Conservation (phyloP, 2,329 filamentous ascomycete genomes). For the Ophiostoma novo-ulmi region DNA sequence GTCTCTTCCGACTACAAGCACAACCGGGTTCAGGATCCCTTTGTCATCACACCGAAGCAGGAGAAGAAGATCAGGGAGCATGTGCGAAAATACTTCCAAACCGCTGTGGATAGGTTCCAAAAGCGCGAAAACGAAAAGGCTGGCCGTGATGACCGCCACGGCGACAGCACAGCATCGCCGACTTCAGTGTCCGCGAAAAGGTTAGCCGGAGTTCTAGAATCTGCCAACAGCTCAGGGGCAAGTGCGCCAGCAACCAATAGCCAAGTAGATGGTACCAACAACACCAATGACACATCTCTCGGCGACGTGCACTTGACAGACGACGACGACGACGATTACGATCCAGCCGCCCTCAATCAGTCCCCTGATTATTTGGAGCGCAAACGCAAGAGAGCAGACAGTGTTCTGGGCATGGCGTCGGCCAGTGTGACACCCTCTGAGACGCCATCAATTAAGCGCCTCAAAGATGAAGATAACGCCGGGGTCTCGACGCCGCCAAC, state of each 20-base stretch:
- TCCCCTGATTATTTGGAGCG: slow-evolving; percentile 48
- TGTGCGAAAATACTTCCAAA: slow-evolving; percentile 81
- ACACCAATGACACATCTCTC: background rate
- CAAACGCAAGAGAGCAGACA: slow-evolving; percentile 61
- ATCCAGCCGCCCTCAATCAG: slow-evolving; percentile 25
- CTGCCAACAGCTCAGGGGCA: background rate
- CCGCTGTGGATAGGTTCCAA: slow-evolving; percentile 70
- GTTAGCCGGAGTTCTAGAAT: background rate
- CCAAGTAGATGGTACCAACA: background rate
- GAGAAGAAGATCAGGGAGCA: slow-evolving; percentile 76
- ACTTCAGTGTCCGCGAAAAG: background rate
- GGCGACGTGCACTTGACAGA: slow-evolving; percentile 34
- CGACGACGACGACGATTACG: slow-evolving; percentile 34
- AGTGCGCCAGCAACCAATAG: background rate
- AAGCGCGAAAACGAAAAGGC: slow-evolving; percentile 62
- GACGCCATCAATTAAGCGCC: slow-evolving; percentile 50
- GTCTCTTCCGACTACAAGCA: slow-evolving; percentile 90
- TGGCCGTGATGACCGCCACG: slow-evolving; percentile 33
- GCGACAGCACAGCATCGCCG: background rate
- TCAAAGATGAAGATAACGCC: slow-evolving; percentile 43
- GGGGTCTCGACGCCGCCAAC: slow-evolving; percentile 41
- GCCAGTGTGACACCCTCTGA: slow-evolving; percentile 47
- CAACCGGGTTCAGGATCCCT: slow-evolving; percentile 77
- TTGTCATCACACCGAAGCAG: slow-evolving; percentile 66
- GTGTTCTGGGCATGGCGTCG: slow-evolving; percentile 34